Conservation (phyloP, 345 rosid genomes). For the Pistacia integerrima region DNA sequence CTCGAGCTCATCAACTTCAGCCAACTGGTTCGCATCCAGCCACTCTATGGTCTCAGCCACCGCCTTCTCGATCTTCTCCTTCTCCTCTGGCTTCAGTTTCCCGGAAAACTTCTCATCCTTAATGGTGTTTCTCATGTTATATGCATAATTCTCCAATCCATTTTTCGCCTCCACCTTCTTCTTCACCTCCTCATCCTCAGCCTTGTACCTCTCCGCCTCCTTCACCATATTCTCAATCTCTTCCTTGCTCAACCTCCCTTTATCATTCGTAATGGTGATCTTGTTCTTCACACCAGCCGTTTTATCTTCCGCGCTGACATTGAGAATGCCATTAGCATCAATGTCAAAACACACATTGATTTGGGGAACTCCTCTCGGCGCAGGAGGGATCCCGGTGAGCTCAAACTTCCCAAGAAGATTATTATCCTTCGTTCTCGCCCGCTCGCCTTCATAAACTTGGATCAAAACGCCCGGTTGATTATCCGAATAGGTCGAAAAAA, state of each 20-base stretch:
- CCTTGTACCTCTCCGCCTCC: conserved; percentile 50
- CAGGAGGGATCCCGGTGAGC: conserved; percentile 50
- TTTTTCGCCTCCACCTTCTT: conserved; percentile 51
- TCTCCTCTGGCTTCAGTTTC: conserved; percentile 32
- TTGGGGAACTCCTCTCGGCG: conserved; percentile 51
- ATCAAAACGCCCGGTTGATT: conserved; percentile 48
- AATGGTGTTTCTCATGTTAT: conserved; percentile 47
- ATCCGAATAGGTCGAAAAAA: conserved; percentile 47
- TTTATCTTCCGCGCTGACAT: conserved; percentile 44
- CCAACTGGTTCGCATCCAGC: conserved; percentile 45
- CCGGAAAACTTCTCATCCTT: conserved; percentile 42
- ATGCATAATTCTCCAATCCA: conserved; percentile 42
- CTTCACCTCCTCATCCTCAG: conserved; percentile 48
- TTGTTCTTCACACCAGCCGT: conserved; percentile 51
- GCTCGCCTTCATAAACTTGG: conserved; percentile 51
- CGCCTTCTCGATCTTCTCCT: conserved; percentile 40
- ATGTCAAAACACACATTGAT: conserved; percentile 45
- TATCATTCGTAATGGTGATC: conserved; percentile 49
- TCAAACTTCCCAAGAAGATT: conserved; percentile 50
- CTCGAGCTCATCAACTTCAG: conserved; percentile 47
- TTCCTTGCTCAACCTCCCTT: conserved; percentile 47
- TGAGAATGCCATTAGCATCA: conserved; percentile 46
- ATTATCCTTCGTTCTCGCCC: conserved; percentile 51
- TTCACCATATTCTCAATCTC: conserved; percentile 48
- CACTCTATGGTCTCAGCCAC: conserved; percentile 44